Base-by-base conservation (phyloP, 1,284 basidiomycete genomes). In the Irpex lacteus region DNA sequence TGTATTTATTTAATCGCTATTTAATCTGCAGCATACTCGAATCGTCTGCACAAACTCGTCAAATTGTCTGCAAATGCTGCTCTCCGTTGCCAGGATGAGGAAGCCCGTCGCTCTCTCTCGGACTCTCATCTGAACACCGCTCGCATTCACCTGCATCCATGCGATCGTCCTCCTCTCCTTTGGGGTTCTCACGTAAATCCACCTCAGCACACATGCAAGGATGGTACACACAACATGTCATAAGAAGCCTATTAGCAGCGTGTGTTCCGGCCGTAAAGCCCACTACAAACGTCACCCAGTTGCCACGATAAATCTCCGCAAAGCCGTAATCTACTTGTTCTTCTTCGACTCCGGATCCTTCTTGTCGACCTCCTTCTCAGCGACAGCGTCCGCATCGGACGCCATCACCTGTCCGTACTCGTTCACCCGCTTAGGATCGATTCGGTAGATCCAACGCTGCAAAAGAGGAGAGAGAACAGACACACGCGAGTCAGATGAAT, bases 361-460 rank as follows among this genome's bases (percentile, higher is more conserved):
- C 64, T 64, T 52, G 37, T 61, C 65, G 57, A 26, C 26, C 26
- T 69, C 65, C 67, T 69, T 74, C 70, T 70, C 76, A 67, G 80
- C 78, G 65, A 73, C 76, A 59, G 74, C 78, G 69, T 82, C 81
- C 62, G 76, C 81, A 71, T 85, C 86, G 61, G 77, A 76, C 47
- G 71, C 78, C 78, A 89, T 78, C 70, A 95, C 89, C 79, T 96
- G 93, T 63, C 96, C 96, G 74, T 95, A 98, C 81, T 98, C 97
- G 77, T 99, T 99, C 69, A 94, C 85, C 68, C 97, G 90, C 70
- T 91, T 93, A 70, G 90, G 92, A 80, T 99, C 97, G 72, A 98
- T 84, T 60, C 94, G 90, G 81, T 98, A 99, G 76, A 97, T 96
- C 92, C 92, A 98, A 64, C 94, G 88, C 89, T 97, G 36, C 60